Base-by-base conservation (phyloP, 768 basidiomycete species). In the Mrakia hoshinonis region DNA sequence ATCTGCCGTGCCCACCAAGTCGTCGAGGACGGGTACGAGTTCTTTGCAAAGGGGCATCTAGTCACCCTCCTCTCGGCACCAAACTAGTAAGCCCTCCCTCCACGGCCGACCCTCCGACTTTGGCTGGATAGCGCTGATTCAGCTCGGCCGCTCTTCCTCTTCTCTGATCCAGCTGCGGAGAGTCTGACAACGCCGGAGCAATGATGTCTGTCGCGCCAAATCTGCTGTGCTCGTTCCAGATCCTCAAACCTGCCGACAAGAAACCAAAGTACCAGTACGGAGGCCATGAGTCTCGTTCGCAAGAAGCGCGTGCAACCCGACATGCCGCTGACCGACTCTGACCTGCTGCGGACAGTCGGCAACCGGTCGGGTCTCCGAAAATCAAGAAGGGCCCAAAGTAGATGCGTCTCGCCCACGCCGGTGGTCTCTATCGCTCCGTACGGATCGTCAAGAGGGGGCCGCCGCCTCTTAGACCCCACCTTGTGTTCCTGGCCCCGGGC, bases 161-260 rank as follows among this genome's bases (percentile, higher is more conserved):
- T 34, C 12, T 47, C 48, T 43, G 36, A 36, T 39, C 55, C 64
- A 65, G 61, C 48, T 71, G 64, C 62, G 90, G 92, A 74, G 90
- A 98, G 82, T 99, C 98, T 77, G 95, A 99, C 81, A 99, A 99
- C 80, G 94, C 95, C 4, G 95, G 95, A 46, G 95, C 95, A 39
- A 99, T 99, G 95, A 99, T 98, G 95, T 93, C 91, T 77, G 95
- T 99, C 52, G 95, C 97, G 77, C 95, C 97, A 81, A 96, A 95
- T 11, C 80, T 98, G 75, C 80, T 98, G 74, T 97, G 95, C 82
- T 97, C 94, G 10, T 97, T 98, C 91, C 95, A 97, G 93, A 99
- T 99, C 74, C 84, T 99, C 77, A 99, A 99, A 82, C 95, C 95
- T 39, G 95, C 95, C 24, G 95, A 99, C 84, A 98, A 98, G 86